A percentile compares a stretch with the other conserved stretches of the same genome.
These are phyloP conservation scores for Cyclotella kingstonii DNA, from an alignment of 108 stramenopile species.

Conservation along the genomic window DNA sequence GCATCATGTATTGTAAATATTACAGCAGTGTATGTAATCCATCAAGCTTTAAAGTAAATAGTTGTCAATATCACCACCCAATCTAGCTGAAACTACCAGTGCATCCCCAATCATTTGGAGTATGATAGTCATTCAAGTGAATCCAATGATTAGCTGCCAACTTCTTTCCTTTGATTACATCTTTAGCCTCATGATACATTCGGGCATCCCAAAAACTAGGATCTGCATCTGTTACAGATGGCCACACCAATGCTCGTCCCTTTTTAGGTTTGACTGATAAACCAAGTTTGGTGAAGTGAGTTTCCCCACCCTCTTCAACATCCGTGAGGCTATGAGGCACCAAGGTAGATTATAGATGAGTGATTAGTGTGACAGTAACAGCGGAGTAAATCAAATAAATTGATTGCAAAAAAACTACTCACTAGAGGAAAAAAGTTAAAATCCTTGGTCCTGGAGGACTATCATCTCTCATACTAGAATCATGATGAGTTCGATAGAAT, in stretches of 20 bases:
- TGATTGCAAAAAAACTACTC: too few relatives aligned
- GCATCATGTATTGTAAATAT: too few relatives aligned
- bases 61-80: not conserved
- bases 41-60: not conserved
- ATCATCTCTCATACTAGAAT: constrained; percentile 50
- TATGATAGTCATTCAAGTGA: constrained; percentile 68
- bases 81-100: constrained; percentile 50
- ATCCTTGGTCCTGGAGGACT: constrained; percentile 74
- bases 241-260: constrained; percentile 80
- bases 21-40: too few relatives aligned
- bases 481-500: constrained; percentile 75
- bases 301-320: constrained; percentile 88
- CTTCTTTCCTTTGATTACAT: constrained; percentile 74
- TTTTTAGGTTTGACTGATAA: constrained; percentile 52
- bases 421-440: constrained; percentile 84
- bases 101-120: constrained; percentile 76
- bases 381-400: too few relatives aligned
- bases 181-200: constrained; percentile 68
- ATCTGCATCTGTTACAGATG: constrained; percentile 60
- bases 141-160: constrained; percentile 85
- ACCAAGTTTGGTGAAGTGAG: constrained; percentile 63
- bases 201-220: constrained; percentile 44
- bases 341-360: too few relatives aligned
- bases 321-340: constrained; percentile 60
- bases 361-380: too few relatives aligned